These are phyloP conservation scores for Isatis tinctoria DNA, from an alignment of 345 rosid genomes.

Conservation along the genomic window DNA sequence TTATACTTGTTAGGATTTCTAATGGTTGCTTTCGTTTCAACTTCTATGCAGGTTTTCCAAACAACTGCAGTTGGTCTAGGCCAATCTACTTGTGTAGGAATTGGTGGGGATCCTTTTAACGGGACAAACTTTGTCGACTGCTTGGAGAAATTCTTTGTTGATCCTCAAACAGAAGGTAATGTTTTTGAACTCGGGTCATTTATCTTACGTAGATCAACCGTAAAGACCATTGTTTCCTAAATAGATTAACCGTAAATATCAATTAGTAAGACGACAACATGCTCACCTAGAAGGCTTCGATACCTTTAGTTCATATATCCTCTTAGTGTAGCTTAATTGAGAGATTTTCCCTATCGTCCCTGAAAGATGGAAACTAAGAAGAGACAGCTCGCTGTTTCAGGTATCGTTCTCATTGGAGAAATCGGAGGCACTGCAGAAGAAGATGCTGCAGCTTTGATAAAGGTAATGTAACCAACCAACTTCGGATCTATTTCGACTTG, in stretches of 20 bases:
- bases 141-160: constrained; percentile 65
- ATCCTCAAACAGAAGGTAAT: constrained; percentile 97
- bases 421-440: constrained; percentile 99
- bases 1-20: not conserved
- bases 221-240: not conserved
- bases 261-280: not conserved
- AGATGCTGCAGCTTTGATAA: constrained; percentile 89
- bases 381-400: constrained; percentile 36
- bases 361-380: constrained; percentile 11
- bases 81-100: constrained; percentile 94
- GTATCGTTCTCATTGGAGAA: constrained; percentile 91
- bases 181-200: not conserved
- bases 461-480: constrained; percentile 40
- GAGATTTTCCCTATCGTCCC: not conserved
- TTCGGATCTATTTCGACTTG: not conserved
- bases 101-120: constrained; percentile 97
- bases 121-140: constrained; percentile 98
- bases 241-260: not conserved
- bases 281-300: not conserved
- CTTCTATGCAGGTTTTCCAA: constrained; percentile 75
- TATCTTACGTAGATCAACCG: not conserved
- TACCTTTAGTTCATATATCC: not conserved
- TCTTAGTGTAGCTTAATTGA: not conserved
- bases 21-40: not conserved
- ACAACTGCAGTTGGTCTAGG: constrained; percentile 95